Conservation (phyloP, 495 filamentous ascomycete species). For the Penicillium daleae region DNA sequence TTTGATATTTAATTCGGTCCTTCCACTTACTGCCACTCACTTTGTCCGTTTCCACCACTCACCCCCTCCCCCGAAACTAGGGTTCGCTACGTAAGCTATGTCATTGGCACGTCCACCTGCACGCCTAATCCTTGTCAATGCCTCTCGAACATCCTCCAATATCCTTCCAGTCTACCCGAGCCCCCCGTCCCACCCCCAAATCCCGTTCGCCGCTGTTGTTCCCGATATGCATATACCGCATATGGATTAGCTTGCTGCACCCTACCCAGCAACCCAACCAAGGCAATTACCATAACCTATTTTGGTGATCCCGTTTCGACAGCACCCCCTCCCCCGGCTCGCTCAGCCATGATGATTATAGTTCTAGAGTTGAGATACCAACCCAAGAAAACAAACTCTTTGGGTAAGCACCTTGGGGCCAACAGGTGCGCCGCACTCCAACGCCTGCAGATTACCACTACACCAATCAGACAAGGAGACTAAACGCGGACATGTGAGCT, state of each 20-base stretch:
- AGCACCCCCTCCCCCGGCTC: neutral
- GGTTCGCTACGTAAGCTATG: neutral
- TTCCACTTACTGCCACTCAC: conserved; percentile 6
- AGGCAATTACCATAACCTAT: conserved; percentile 3
- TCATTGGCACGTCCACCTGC: conserved; percentile 1
- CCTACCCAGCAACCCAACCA: neutral
- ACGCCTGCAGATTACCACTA: conserved; percentile 19
- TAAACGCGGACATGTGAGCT: conserved; percentile 9
- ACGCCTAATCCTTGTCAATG: conserved; percentile 1
- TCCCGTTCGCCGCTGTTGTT: neutral
- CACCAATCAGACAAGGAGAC: conserved; percentile 20
- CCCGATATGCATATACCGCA: neutral
- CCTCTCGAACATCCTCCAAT: conserved; percentile 1
- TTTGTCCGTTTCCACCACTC: no score
- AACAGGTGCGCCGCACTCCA: conserved; percentile 17
- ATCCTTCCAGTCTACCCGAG: neutral
- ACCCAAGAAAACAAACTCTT: conserved; percentile 3
- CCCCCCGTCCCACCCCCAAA: neutral
- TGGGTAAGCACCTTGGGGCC: conserved; percentile 25
- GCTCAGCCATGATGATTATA: neutral
- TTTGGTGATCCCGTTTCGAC: neutral
- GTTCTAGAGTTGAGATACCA: neutral
- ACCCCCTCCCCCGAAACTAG: neutral
- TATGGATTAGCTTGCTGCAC: neutral
- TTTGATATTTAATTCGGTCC: no score